Base-by-base conservation (phyloP, 2,329 filamentous ascomycete genomes). In the Diaporthe helianthi region DNA sequence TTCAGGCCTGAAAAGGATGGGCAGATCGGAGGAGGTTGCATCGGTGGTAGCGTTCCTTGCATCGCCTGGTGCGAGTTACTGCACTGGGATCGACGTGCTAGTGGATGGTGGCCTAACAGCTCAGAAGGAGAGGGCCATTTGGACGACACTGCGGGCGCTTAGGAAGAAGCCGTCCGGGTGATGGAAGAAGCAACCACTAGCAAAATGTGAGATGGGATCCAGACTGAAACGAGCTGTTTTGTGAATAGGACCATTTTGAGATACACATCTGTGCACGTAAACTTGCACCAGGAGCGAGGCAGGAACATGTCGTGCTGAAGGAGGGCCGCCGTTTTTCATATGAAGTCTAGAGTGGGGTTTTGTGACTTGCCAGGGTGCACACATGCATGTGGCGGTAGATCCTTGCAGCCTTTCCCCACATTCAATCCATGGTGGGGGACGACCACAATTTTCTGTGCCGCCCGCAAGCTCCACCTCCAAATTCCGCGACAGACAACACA, bases 391-490 rank as follows among this genome's bases (percentile, higher is more conserved):
- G n/a, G 44, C 29, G 31, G 44, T 10, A 33, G 44, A 63, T 49
- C 58, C 44, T 49, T 63, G 41, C 58, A 63, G 58, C 41, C 10
- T 33, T 63, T 33, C 55, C 58, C 58, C 58, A 63, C 58, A 63
- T 63, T 36, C 6, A 26, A 47, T 36, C 26, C 31, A 53, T 67
- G 65, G 65, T 67, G 52, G 65, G 65, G 52, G 65, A 67, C 65
- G 65, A 67, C 64, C 13, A 55, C 65, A 67, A 67, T 67, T 67
- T 67, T 67, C 65, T 49, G 65, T 26, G 52, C 65, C 63, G 26
- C 29, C 22, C 63, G 26, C 55, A 22, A 58, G 46, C 65, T 58
- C n/a, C 65, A 58, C 19, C 38, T 61, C 58, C 52, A 55, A 55
- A 49, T 67, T 67, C 53, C 49, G 52, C 22, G 52, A 58, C 41